A percentile compares a stretch with the other conserved stretches of the same genome.
Conservation (phyloP, 768 basidiomycete genomes). For the Tulasnella sp. region DNA sequence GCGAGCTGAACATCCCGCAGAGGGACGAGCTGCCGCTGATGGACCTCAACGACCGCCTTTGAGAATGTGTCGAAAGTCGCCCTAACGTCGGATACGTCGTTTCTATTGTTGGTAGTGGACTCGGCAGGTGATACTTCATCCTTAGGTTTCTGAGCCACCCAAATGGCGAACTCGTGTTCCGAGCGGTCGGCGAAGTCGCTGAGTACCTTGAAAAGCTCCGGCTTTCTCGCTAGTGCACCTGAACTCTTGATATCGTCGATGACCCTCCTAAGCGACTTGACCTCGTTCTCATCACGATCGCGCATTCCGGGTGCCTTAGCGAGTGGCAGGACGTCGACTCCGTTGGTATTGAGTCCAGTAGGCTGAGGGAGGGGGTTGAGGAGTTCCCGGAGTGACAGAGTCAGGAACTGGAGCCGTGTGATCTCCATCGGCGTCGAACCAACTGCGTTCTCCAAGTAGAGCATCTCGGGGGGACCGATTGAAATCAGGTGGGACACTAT, state of each 20-base stretch:
- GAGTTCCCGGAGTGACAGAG: not conserved
- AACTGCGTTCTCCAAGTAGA: conserved; percentile 50
- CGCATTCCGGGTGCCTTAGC: not conserved
- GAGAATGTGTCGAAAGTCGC: conserved; percentile 20
- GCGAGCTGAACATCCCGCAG: conserved; percentile 17
- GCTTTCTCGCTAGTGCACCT: not conserved
- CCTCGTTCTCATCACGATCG: not conserved
- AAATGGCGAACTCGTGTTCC: not conserved
- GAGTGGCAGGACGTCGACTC: not conserved
- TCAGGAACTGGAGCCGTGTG: conserved; percentile 23
- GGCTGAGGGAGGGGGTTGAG: not conserved
- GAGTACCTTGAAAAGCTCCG: conserved; percentile 9
- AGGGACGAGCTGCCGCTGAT: conserved; percentile 15
- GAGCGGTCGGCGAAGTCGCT: not conserved
- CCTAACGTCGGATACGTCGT: not conserved
- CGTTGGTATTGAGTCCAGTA: not conserved
- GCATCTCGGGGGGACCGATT: conserved; percentile 41
- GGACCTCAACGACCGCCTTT: conserved; percentile 14
- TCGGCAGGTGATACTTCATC: not conserved
- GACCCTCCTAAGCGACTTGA: not conserved
- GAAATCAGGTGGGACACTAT: conserved; percentile 44
- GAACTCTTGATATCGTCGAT: not conserved
- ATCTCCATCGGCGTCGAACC: conserved; percentile 39
- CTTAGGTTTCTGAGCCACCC: not conserved
- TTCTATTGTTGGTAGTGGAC: not conserved